Conservation (phyloP, 768 basidiomycete genomes). For the Gautieria morchelliformis region DNA sequence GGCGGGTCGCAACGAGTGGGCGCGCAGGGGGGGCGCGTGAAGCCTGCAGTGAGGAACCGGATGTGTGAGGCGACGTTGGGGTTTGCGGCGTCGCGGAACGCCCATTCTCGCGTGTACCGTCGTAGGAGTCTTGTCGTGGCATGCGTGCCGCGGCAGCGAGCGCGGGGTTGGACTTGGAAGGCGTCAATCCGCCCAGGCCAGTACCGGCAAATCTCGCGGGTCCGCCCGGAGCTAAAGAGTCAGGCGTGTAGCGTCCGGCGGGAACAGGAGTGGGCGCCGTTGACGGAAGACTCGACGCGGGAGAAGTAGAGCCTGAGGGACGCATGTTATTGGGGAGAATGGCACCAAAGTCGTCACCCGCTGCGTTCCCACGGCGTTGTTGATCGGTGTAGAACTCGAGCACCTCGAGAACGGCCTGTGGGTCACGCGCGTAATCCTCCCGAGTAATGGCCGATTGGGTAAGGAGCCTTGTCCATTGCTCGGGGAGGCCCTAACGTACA, state of each 20-base stretch:
- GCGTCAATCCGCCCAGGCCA: slow-evolving; percentile 48
- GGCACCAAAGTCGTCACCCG: slow-evolving; percentile 33
- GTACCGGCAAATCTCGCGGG: slow-evolving; percentile 87
- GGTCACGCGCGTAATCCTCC: slow-evolving; percentile 95
- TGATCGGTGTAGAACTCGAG: slow-evolving; percentile 98
- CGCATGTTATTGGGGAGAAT: slow-evolving; percentile 16
- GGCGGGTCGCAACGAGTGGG: slow-evolving; percentile 46
- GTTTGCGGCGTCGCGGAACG: slow-evolving; percentile 26
- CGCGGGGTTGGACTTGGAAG: slow-evolving; percentile 4
- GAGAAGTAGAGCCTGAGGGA: slow-evolving; percentile 11
- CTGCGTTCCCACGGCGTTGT: slow-evolving; percentile 86
- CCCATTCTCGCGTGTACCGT: slow-evolving; percentile 26
- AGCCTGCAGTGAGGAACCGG: slow-evolving; percentile 37
- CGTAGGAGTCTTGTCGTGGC: slow-evolving; percentile 35
- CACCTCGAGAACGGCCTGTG: slow-evolving; percentile 94
- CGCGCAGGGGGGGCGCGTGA: slow-evolving; percentile 62
- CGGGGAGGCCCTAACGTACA: slow-evolving; percentile 72
- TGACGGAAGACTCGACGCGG: slow-evolving; percentile 13
- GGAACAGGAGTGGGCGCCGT: slow-evolving; percentile 22
- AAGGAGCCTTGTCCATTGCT: slow-evolving; percentile 95
- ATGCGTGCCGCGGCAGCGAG: slow-evolving; percentile 23
- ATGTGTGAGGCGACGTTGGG: slow-evolving; percentile 18
- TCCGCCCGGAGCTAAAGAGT: slow-evolving; percentile 28
- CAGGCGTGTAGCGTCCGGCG: slow-evolving; percentile 22
- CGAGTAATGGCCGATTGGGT: slow-evolving; percentile 96